Conservation (phyloP, 495 filamentous ascomycete species). For the Letharia columbiana region DNA sequence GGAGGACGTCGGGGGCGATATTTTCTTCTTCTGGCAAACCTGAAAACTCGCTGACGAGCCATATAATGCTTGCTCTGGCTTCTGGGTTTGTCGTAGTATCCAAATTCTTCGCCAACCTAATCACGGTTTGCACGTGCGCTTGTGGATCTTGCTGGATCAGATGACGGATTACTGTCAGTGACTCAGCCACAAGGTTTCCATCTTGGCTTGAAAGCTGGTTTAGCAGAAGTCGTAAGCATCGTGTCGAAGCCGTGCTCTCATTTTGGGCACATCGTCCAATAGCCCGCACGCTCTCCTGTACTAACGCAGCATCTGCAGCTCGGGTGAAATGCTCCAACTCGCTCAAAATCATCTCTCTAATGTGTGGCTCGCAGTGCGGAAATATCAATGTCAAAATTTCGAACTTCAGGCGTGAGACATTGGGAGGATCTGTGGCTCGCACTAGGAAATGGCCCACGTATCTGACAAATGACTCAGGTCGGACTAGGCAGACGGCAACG, state of each 20-base stretch:
- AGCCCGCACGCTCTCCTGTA: constrained; percentile 80
- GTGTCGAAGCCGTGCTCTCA: constrained; percentile 55
- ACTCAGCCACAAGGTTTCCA: constrained; percentile 79
- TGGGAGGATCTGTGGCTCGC: constrained; percentile 67
- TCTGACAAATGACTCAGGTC: constrained; percentile 67
- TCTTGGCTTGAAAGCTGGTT: constrained; percentile 77
- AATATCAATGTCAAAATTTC: constrained; percentile 86
- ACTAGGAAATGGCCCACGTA: constrained; percentile 85
- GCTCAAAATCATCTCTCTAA: constrained; percentile 77
- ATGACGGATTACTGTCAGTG: constrained; percentile 85
- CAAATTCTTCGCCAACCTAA: constrained; percentile 84
- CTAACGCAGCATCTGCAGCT: constrained; percentile 62
- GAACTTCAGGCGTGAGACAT: constrained; percentile 82
- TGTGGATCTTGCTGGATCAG: constrained; percentile 85
- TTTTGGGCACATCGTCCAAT: constrained; percentile 88
- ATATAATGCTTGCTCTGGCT: constrained; percentile 87
- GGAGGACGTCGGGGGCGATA: constrained; percentile 84
- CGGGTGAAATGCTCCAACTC: constrained; percentile 90
- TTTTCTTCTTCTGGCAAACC: constrained; percentile 69
- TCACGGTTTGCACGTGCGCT: constrained; percentile 69
- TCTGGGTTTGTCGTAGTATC: constrained; percentile 75
- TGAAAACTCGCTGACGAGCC: constrained; percentile 93
- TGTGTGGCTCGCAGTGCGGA: constrained; percentile 62
- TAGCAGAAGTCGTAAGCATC: constrained; percentile 75
- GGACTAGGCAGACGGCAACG: constrained; percentile 69